Evolutionary conservation across 768 basidiomycete genomes (phyloP), one percentile per base, ranked within the genome.

Genomic region (Rhizopogon roseolus): DNA sequence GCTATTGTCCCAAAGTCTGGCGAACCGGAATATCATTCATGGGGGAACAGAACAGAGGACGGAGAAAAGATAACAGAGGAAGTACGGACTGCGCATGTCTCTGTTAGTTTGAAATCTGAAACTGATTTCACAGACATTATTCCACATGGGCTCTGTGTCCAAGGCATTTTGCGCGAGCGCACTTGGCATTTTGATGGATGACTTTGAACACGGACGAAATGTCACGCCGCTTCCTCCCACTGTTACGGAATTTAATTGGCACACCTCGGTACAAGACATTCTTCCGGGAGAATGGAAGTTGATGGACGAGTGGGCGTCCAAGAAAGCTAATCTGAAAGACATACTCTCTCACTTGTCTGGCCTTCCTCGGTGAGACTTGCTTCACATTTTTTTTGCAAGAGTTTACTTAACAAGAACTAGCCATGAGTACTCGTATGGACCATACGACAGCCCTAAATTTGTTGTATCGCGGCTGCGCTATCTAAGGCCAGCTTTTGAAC

Each of bases 101-200:
- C 2, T 32, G n/a, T 4, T 2, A 3, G 16, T 36, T 19, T 40
- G 8, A 32, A 40, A n/a, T 36, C 27, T 32, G 44, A 52, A 32
- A 10, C 3, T 36, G 25, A 1, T 2, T 42, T 13, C 37, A 6
- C 38, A 75, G 75, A 77, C 76, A 0, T 49, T 76, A 28, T 73
- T 75, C 54, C 55, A 59, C 41, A 59, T 74, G 36, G 73, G 59
- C 2, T 75, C 72, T 0, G 66, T 68, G 28, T 74, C 72, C 7
- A 73, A 76, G 41, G 72, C 72, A 5, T 77, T 77, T 62, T 61
- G 75, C 6, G 62, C 65, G 2, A 68, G 65, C 0, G 66, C 74
- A 1, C 49, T 77, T 1, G 75, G 77, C 3, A 67, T 78, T 11
- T 65, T 77, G 17, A 71, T 76, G 44, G 70, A 74, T 25, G 75